Conservation (phyloP, 129 eudicot species). For the Tanacetum coccineum region DNA sequence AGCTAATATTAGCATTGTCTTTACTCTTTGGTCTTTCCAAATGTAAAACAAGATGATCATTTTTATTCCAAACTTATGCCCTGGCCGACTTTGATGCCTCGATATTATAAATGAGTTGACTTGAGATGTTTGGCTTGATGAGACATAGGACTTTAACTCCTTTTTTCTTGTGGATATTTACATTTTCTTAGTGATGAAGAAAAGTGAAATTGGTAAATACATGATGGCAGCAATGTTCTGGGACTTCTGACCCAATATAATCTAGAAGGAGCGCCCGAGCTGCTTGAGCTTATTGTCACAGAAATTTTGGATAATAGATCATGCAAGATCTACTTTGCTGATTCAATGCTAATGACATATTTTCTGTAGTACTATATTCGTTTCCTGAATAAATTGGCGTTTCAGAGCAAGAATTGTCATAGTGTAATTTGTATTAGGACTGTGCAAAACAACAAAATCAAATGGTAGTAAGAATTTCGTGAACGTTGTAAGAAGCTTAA, state of each 20-base stretch:
- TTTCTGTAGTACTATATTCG: neutral
- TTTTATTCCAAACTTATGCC: neutral
- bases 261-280: neutral
- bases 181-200: too few relatives aligned
- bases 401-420: too few relatives aligned
- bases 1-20: neutral
- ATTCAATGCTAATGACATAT: neutral
- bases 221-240: too few relatives aligned
- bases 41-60: neutral
- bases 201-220: too few relatives aligned
- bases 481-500: too few relatives aligned
- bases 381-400: too few relatives aligned
- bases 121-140: neutral
- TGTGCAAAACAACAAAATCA: too few relatives aligned
- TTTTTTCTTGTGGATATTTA: too few relatives aligned
- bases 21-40: conserved; percentile 9
- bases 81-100: conserved; percentile 16
- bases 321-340: neutral
- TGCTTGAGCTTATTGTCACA: neutral
- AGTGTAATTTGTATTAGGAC: too few relatives aligned
- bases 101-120: conserved; percentile 6
- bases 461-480: too few relatives aligned
- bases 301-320: neutral
- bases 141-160: too few relatives aligned
- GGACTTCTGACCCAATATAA: too few relatives aligned